Evolutionary conservation across 179 eudicot genomes (phyloP).

Genomic region (Pouteria campechiana): DNA sequence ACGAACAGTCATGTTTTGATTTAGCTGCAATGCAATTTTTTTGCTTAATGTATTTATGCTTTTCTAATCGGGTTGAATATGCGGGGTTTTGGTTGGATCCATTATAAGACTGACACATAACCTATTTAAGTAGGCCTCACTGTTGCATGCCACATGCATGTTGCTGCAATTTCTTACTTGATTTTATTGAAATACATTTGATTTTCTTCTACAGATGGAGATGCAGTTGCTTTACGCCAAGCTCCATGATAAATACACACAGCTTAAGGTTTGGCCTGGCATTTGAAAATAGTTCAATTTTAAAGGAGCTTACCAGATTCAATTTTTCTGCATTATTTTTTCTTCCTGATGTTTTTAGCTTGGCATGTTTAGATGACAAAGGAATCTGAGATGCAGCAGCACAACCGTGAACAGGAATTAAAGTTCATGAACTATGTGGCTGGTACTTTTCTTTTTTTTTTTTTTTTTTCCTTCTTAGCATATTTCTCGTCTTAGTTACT

Average conservation of each 20-base stretch:
- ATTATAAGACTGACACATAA: too few species aligned
- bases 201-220: conserved; percentile 8
- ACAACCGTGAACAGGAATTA: conserved; percentile 48
- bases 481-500: background rate
- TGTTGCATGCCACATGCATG: too few species aligned
- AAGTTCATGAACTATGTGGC: conserved; percentile 34
- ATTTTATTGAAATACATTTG: background rate
- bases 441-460: conserved; percentile 13
- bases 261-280: conserved; percentile 39
- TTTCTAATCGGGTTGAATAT: too few species aligned
- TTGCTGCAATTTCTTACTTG: background rate
- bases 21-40: too few species aligned
- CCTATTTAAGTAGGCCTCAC: too few species aligned
- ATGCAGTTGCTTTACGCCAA: conserved; percentile 68
- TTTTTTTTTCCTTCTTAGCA: background rate
- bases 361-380: conserved; percentile 23
- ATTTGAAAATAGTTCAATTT: background rate
- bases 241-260: conserved; percentile 60
- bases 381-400: conserved; percentile 28
- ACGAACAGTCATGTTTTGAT: too few species aligned
- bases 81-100: too few species aligned
- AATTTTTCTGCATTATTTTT: background rate
- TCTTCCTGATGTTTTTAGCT: background rate
- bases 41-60: too few species aligned
- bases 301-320: background rate